Evolutionary conservation across 2,329 filamentous ascomycete species (phyloP).

Genomic region (Epichloe festucae): DNA sequence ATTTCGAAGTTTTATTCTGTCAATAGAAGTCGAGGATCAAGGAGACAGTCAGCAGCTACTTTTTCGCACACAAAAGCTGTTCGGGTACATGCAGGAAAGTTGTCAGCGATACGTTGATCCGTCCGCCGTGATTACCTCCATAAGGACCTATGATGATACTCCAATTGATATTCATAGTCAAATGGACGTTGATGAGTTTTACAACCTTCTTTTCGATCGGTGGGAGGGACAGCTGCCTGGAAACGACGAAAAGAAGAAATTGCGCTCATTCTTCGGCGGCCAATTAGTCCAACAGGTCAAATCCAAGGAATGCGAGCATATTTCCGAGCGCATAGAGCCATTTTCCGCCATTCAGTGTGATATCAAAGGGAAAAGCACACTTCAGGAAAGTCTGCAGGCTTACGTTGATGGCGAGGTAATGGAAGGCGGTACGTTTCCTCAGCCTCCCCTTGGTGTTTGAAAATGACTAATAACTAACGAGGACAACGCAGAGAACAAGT

Average conservation of each 20-base stretch:
- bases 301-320: constrained; percentile 85
- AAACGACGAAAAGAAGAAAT: constrained; percentile 52
- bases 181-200: constrained; percentile 98
- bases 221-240: constrained; percentile 72
- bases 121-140: constrained; percentile 54
- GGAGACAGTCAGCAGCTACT: constrained; percentile 54
- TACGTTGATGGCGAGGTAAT: constrained; percentile 94
- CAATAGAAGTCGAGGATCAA: constrained; percentile 41
- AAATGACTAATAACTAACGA: not conserved
- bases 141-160: constrained; percentile 71
- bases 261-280: constrained; percentile 81
- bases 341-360: constrained; percentile 95
- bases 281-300: constrained; percentile 90
- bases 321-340: constrained; percentile 79
- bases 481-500: constrained; percentile 71
- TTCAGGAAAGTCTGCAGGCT: constrained; percentile 82
- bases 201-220: constrained; percentile 82
- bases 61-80: constrained; percentile 65
- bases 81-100: constrained; percentile 75
- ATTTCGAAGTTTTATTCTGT: constrained; percentile 76
- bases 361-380: constrained; percentile 76
- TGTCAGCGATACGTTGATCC: constrained; percentile 64
- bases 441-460: not conserved
- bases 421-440: constrained; percentile 55
- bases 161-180: constrained; percentile 78